These are phyloP conservation scores for Podospora didyma DNA, from an alignment of 495 filamentous ascomycete species.

Conservation along the genomic window DNA sequence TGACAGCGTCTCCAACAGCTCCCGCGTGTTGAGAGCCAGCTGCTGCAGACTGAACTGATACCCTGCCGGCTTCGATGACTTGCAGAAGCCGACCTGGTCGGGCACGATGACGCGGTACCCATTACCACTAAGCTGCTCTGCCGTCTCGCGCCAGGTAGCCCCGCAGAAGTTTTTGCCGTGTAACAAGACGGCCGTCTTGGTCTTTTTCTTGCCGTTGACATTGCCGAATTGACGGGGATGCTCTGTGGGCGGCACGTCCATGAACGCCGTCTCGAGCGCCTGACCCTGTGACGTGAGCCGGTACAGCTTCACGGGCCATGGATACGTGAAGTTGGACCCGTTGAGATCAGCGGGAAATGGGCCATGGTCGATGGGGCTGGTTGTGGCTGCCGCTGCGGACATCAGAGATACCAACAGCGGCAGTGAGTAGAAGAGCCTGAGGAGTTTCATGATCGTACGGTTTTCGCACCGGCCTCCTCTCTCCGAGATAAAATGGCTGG, in stretches of 20 bases:
- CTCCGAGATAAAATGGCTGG: no score
- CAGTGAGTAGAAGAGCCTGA: background rate
- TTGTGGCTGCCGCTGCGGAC: background rate
- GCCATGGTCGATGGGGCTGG: conserved; percentile 16
- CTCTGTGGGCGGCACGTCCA: conserved; percentile 33
- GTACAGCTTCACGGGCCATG: conserved; percentile 37
- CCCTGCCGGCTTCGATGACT: conserved; percentile 38
- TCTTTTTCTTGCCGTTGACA: background rate
- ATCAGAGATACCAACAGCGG: background rate
- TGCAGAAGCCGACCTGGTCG: conserved; percentile 48
- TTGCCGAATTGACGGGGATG: conserved; percentile 7
- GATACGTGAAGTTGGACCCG: conserved; percentile 42
- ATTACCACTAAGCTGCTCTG: conserved; percentile 20
- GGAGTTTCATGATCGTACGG: background rate
- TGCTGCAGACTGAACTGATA: conserved; percentile 44
- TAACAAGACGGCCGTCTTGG: conserved; percentile 33
- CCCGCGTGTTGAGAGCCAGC: conserved; percentile 37
- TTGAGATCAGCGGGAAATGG: conserved; percentile 31
- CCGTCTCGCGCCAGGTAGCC: conserved; percentile 38
- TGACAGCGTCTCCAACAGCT: conserved; percentile 28
- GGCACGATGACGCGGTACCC: conserved; percentile 44
- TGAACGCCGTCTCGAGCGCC: conserved; percentile 42
- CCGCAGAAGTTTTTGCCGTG: conserved; percentile 48
- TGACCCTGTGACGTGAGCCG: conserved; percentile 34
- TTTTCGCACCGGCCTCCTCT: no score